A percentile compares a stretch with the other conserved stretches of the same genome.
phyloP scores from a whole-genome alignment of 2,329 filamentous ascomycete species.

The Fusarium chlamydosporum region DNA sequence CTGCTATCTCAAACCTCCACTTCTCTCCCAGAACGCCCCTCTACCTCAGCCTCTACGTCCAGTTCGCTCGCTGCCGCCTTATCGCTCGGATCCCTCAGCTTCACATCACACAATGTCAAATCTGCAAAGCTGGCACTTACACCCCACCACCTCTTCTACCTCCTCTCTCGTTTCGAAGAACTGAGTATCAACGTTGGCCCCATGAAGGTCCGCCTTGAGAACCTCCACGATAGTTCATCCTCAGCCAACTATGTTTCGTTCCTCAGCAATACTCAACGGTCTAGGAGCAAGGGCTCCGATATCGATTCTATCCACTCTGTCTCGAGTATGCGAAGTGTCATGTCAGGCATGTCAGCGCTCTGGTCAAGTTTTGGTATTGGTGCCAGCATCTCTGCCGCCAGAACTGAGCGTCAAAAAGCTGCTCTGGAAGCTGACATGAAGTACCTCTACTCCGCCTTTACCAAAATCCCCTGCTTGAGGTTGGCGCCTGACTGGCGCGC shows the following conservation, averaged over 20 bases:
- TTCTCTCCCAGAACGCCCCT: conserved; percentile 70
- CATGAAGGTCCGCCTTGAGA: conserved; percentile 96
- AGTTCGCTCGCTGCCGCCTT: conserved; percentile 85
- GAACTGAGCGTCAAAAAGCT: conserved; percentile 90
- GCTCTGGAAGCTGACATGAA: conserved; percentile 89
- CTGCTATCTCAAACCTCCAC: conserved; percentile 69
- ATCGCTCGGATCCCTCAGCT: conserved; percentile 86
- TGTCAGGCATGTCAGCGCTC: conserved; percentile 94
- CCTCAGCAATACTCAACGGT: conserved; percentile 81
- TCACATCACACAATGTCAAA: conserved; percentile 87
- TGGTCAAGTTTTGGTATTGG: conserved; percentile 91
- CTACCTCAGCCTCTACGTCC: conserved; percentile 77
- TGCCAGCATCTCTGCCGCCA: conserved; percentile 82
- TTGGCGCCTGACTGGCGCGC: conserved; percentile 94
- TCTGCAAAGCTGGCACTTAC: conserved; percentile 93
- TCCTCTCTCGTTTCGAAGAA: conserved; percentile 95
- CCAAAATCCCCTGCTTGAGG: conserved; percentile 93
- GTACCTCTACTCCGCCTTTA: conserved; percentile 98
- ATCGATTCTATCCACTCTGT: conserved; percentile 94
- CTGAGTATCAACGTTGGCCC: conserved; percentile 90
- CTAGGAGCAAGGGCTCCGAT: conserved; percentile 84
- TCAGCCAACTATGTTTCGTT: conserved; percentile 97
- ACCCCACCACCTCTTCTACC: conserved; percentile 95
- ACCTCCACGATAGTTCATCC: conserved; percentile 88
- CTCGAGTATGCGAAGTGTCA: conserved; percentile 95